Conservation (phyloP, 345 rosid genomes). For the Citrus sp. region DNA sequence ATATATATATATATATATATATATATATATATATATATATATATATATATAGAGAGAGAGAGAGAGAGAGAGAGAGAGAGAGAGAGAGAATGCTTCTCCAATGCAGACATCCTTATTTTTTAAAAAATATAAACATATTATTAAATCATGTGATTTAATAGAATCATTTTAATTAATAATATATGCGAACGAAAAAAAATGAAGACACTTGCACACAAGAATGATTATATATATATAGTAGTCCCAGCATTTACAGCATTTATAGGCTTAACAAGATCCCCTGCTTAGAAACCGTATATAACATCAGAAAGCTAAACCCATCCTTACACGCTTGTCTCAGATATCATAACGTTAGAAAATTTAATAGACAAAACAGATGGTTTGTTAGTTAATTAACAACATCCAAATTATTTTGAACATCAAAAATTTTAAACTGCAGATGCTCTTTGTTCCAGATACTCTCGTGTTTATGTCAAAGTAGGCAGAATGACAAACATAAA, state of each 20-base stretch:
- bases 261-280: not conserved
- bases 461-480: not conserved
- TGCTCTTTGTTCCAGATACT: not conserved
- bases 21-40: too few relatives aligned
- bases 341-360: not conserved
- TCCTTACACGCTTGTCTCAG: not conserved
- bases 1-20: too few relatives aligned
- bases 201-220: too few relatives aligned
- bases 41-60: too few relatives aligned
- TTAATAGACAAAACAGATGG: not conserved
- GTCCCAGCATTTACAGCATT: too few relatives aligned
- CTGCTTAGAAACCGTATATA: not conserved
- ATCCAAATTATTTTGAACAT: conserved; percentile 11
- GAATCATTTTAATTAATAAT: too few relatives aligned
- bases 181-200: too few relatives aligned
- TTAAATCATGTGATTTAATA: too few relatives aligned
- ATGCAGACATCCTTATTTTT: fast-evolving
- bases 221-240: too few relatives aligned
- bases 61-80: too few relatives aligned
- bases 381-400: not conserved
- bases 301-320: not conserved
- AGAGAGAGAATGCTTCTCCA: too few relatives aligned
- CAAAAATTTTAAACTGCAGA: conserved; percentile 3
- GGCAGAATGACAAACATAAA: conserved; percentile 1
- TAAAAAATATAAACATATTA: too few relatives aligned